phyloP scores from a whole-genome alignment of 176 grass and related monocot species.

The Oryza meyeriana region DNA sequence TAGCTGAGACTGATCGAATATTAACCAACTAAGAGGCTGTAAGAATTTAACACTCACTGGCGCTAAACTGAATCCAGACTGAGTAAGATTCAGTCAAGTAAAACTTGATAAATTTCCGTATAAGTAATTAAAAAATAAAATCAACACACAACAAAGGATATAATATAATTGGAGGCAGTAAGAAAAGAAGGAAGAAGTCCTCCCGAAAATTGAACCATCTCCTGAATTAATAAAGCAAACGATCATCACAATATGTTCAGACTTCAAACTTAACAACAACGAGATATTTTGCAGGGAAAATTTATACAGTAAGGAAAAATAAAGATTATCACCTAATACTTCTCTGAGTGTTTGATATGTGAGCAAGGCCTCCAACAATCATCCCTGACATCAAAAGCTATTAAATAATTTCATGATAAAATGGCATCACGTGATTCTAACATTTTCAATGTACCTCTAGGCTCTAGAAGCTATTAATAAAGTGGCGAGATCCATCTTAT shows the following conservation, averaged over 20 bases:
- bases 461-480: not conserved
- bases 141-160: constrained; percentile 57
- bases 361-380: constrained; percentile 85
- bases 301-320: not conserved
- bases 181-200: constrained; percentile 95
- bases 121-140: constrained; percentile 29
- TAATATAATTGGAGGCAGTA: constrained; percentile 98
- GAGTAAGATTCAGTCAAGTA: constrained; percentile 73
- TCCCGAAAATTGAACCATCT: constrained; percentile 95
- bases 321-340: constrained; percentile 60
- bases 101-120: constrained; percentile 38
- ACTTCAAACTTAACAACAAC: not conserved
- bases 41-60: constrained; percentile 61
- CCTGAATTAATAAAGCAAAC: constrained; percentile 45
- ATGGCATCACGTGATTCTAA: not conserved
- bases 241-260: constrained; percentile 13
- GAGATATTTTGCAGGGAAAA: not conserved
- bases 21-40: not conserved
- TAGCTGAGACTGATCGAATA: not conserved
- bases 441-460: not conserved
- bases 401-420: not conserved
- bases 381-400: constrained; percentile 49
- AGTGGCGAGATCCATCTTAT: not conserved
- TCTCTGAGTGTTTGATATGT: constrained; percentile 78
- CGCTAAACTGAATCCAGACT: constrained; percentile 83